Base-by-base conservation (phyloP, 345 rosid species). In the Gossypium sturtianum region DNA sequence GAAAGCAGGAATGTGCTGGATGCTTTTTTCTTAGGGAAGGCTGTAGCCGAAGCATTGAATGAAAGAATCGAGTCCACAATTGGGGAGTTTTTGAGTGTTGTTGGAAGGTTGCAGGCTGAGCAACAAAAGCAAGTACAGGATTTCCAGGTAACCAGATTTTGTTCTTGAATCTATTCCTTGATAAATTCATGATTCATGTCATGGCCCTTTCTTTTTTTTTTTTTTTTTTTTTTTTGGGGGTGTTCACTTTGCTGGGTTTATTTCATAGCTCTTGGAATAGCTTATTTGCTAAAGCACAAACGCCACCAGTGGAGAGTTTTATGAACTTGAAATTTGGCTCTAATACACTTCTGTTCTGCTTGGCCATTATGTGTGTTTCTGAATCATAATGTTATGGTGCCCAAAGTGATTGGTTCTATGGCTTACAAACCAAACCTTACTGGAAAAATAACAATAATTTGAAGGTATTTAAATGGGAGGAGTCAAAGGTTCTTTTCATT, bases 1-100 rank as follows among this genome's bases (percentile, higher is more conserved):
- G 97, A 88, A 20, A 90, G 89, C 80, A 85, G 71, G 69, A 82
- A 25, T 75, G 86, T 92, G 47, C 73, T 94, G 75, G 97, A 94
- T 84, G 98, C 97, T 1, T 94, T 94, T 82, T 94, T 92, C 88
- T 79, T 94, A 84, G 97, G 98, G 15, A 94, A 90, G 80, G 98
- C 97, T 81, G 64, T 94, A 57, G 98, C 93, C 20, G 98, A 94
- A 73, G 92, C 94, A 1, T 76, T 94, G 62, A 92, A 81, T 23
- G 97, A 94, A 86, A 84, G 97, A 15, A 43, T 94, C 29, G 97
- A 88, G 82, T 87, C 97, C 3, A 84, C 93, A 2, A 82, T 90
- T 54, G 98, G 97, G 62, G 98, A 94, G 83, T 78, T 94, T 70
- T 80, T 94, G 77, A 74, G 98, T 79, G 76, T 79, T 3, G 70